These are phyloP conservation scores for Acrocalymma vagum DNA, from an alignment of 2,329 filamentous ascomycete species.

Conservation along the genomic window DNA sequence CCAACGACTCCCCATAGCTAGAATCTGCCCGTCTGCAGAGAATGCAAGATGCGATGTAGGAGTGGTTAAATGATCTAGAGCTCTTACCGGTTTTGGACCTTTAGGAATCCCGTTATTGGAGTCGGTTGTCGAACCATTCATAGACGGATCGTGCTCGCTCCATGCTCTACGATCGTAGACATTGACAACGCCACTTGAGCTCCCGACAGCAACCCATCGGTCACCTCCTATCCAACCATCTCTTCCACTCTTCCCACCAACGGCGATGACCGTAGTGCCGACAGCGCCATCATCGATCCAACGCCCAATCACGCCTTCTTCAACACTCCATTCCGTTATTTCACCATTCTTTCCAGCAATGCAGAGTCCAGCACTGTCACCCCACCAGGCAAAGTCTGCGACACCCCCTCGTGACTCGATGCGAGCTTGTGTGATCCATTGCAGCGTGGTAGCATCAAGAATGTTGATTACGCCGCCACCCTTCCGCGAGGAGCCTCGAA, in stretches of 20 bases:
- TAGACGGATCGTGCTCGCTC: constrained; percentile 44
- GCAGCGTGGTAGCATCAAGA: constrained; percentile 78
- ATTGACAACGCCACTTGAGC: constrained; percentile 87
- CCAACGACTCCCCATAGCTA: constrained; percentile 85
- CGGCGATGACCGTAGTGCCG: constrained; percentile 80
- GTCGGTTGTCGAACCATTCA: constrained; percentile 25
- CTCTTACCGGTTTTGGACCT: constrained; percentile 75
- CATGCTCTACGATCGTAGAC: constrained; percentile 85
- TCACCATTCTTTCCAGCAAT: constrained; percentile 88
- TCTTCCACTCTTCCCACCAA: constrained; percentile 74
- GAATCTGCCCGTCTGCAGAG: constrained; percentile 86
- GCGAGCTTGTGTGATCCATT: constrained; percentile 86
- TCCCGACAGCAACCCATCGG: constrained; percentile 89
- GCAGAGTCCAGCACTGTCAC: constrained; percentile 79
- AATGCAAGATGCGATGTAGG: constrained; percentile 82
- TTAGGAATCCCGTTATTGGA: constrained; percentile 63
- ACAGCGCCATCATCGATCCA: constrained; percentile 94
- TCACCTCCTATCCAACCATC: constrained; percentile 74
- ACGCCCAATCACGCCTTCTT: constrained; percentile 74
- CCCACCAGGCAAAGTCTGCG: constrained; percentile 94
- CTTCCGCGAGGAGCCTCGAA: constrained; percentile 81
- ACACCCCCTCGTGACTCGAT: constrained; percentile 85
- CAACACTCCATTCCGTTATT: constrained; percentile 86
- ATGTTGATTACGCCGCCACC: constrained; percentile 90
- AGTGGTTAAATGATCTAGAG: constrained; percentile 87